A percentile compares a stretch with the other conserved stretches of the same genome.
Conservation (phyloP, 1,139 yeast genomes). For the Kodamaea sp. region DNA sequence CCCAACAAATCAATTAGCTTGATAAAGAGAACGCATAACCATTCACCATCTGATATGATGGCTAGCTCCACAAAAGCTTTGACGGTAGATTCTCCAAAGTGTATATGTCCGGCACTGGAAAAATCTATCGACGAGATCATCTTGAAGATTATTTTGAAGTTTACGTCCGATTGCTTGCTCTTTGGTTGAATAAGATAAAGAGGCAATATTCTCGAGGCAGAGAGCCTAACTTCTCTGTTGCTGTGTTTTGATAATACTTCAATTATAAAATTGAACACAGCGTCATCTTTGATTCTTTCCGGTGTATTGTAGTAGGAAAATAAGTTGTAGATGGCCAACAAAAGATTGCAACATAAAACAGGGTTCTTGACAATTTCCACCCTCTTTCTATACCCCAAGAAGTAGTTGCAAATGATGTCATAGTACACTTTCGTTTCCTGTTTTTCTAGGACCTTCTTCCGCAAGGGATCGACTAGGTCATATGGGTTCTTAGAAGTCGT, state of each 20-base stretch:
- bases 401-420: conserved; percentile 24
- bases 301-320: conserved; percentile 40
- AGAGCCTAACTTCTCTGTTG: conserved; percentile 54
- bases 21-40: conserved; percentile 59
- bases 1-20: conserved; percentile 62
- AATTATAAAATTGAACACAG: conserved; percentile 25
- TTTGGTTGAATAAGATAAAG: conserved; percentile 40
- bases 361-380: conserved; percentile 19
- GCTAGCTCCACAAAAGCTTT: conserved; percentile 64
- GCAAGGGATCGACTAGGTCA: conserved; percentile 18
- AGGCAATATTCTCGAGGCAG: conserved; percentile 50
- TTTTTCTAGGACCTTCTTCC: conserved; percentile 26
- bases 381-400: conserved; percentile 13
- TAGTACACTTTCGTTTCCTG: conserved; percentile 25
- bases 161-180: conserved; percentile 33
- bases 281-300: conserved; percentile 17
- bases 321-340: conserved; percentile 48
- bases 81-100: conserved; percentile 64
- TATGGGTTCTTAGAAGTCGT: conserved; percentile 26
- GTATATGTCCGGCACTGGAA: conserved; percentile 23
- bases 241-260: conserved; percentile 23
- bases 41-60: conserved; percentile 58
- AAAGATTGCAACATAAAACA: conserved; percentile 41
- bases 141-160: conserved; percentile 39
- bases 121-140: conserved; percentile 39